phyloP scores from a whole-genome alignment of 2,329 filamentous ascomycete species.

The Cladosporium sp. region DNA sequence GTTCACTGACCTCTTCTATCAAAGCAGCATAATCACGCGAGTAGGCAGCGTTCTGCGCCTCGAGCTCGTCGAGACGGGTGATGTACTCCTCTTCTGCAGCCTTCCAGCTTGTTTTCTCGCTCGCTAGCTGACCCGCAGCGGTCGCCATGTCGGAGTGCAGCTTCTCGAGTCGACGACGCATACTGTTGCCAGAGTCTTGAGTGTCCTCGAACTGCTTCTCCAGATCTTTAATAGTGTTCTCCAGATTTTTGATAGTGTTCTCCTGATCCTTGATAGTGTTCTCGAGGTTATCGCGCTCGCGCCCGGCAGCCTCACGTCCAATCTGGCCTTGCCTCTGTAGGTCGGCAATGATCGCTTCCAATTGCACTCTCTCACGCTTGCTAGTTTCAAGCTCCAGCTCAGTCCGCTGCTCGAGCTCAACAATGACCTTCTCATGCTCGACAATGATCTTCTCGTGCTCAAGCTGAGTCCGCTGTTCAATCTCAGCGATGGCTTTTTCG shows the following conservation, averaged over 20 bases:
- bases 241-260: conserved; percentile 64
- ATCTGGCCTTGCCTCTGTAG: neutral
- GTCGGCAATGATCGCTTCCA: conserved; percentile 51
- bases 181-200: conserved; percentile 57
- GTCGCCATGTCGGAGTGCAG: conserved; percentile 84
- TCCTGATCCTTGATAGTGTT: conserved; percentile 62
- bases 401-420: conserved; percentile 72
- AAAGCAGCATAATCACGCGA: conserved; percentile 46
- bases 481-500: conserved; percentile 56
- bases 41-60: conserved; percentile 51
- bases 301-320: conserved; percentile 55
- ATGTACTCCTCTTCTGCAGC: conserved; percentile 64
- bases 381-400: conserved; percentile 68
- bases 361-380: conserved; percentile 64
- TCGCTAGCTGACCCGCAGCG: conserved; percentile 75
- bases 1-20: conserved; percentile 47
- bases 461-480: conserved; percentile 42
- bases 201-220: conserved; percentile 81
- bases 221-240: conserved; percentile 70
- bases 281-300: conserved; percentile 67
- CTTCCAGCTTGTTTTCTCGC: conserved; percentile 77
- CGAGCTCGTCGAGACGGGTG: conserved; percentile 55
- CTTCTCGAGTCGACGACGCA: conserved; percentile 79
- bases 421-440: conserved; percentile 72
- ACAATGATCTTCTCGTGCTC: conserved; percentile 71